Evolutionary conservation across 148 eudicot species (phyloP), one percentile per base, ranked within the genome.

Genomic region (Fallopia convolvulus): DNA sequence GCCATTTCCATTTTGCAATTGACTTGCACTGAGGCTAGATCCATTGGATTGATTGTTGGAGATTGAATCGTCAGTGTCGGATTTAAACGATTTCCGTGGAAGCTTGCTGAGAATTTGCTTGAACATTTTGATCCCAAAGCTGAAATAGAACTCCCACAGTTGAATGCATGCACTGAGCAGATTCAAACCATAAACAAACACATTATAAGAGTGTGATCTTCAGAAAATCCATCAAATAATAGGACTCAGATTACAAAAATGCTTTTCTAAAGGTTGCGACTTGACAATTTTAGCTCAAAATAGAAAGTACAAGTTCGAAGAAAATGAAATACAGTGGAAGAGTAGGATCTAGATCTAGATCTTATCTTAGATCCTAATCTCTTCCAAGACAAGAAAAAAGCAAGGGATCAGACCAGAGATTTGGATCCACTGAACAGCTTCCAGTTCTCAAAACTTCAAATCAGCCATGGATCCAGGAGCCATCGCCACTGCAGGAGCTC

Each of bases 21-120:
- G 78, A 6, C 79, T 75, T 40, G 81, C 44, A 32, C 75, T 81
- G 76, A 74, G 79, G 7, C 72, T 74, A 23, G 83, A 78, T 74
- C 58, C 75, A 80, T 74, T 79, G 33, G 79, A 71, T 75, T 77
- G 79, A 44, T 41, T 82, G 80, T 10, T 74, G 75, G 23, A 46
- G 82, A 32, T 77, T 58, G 72, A 78, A 18, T 77, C 36, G 5
- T 82, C 44, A 15, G 83, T 70, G 49, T 89, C 93, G 15, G 89
- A 77, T 81, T 90, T 94, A 12, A 84, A 78, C 15, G 94, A 84
- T 80, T 89, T 94, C 78, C 85, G 81, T 4, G 98, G 98, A 74
- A 94, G 80, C 74, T 84, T 94, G 77, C 88, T 84, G 18, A 94
- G 84, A 63, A 94, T 74, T 82, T 94, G 97, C 88, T 90, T 94